Conservation (phyloP, 371 early-diverging fungal species). For the Mucor irregularis region DNA sequence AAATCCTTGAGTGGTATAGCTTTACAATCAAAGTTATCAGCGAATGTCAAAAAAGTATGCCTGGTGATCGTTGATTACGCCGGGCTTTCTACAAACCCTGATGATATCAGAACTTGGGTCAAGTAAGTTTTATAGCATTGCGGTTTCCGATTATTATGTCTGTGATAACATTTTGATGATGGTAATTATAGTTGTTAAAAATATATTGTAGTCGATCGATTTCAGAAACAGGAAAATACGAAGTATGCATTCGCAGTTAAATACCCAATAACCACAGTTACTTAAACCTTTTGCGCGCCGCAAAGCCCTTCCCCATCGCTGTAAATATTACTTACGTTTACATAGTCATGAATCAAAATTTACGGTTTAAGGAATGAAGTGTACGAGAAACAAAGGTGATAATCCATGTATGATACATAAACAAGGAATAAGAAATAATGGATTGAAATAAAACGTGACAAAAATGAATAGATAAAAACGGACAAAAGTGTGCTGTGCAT, state of each 20-base stretch:
- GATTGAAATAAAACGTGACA: conserved; percentile 2
- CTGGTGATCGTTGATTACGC: conserved; percentile 6
- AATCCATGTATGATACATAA: conserved; percentile 9
- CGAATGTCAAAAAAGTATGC: conserved; percentile 7
- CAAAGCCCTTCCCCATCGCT: conserved; percentile 14
- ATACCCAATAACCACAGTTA: conserved; percentile 13
- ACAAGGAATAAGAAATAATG: conserved; percentile 6
- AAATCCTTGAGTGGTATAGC: conserved; percentile 8
- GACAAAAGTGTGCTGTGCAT: conserved; percentile 10
- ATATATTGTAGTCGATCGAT: conserved; percentile 11
- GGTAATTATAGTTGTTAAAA: conserved; percentile 9
- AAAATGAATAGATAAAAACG: conserved; percentile 6
- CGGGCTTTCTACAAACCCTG: conserved; percentile 5
- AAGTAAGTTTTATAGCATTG: conserved; percentile 14
- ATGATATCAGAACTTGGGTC: conserved; percentile 3
- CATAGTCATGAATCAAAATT: conserved; percentile 14
- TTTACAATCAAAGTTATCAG: conserved; percentile 9
- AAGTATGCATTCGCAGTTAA: conserved; percentile 10
- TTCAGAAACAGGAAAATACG: conserved; percentile 9
- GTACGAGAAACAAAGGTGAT: conserved; percentile 10
- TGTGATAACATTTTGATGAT: conserved; percentile 13
- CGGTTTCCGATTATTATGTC: conserved; percentile 7
- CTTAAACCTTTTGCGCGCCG: conserved; percentile 14
- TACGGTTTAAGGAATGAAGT: conserved; percentile 12
- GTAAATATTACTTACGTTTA: conserved; percentile 16